These are phyloP conservation scores for Mucor lusitanicus DNA, from an alignment of 371 early-diverging fungal genomes.

Conservation along the genomic window DNA sequence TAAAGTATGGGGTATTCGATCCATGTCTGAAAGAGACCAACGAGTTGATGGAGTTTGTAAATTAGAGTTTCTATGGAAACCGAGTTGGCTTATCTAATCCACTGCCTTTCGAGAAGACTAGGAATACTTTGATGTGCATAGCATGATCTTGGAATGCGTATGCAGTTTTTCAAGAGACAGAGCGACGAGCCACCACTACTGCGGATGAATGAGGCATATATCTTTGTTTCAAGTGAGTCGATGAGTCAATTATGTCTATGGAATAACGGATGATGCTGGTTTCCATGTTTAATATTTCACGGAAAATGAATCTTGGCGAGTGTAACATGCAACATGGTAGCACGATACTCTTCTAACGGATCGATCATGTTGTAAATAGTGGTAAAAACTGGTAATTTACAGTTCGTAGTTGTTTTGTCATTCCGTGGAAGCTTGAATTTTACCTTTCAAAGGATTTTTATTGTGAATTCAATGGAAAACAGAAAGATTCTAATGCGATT, in stretches of 20 bases:
- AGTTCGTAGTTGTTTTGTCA: not conserved
- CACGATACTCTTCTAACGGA: not conserved
- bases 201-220: not conserved
- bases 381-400: conserved; percentile 1
- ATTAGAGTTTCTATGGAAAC: not conserved
- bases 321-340: not conserved
- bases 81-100: not conserved
- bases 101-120: not conserved
- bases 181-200: not conserved
- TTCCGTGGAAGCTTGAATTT: not conserved
- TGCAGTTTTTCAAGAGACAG: not conserved
- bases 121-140: not conserved
- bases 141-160: not conserved
- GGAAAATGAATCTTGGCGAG: not conserved
- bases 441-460: not conserved
- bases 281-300: not conserved
- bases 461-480: not conserved
- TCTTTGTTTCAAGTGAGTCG: no score
- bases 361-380: not conserved
- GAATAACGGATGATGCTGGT: not conserved
- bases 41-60: not conserved
- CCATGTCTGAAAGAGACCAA: not conserved
- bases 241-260: not conserved
- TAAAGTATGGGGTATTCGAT: not conserved
- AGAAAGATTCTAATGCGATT: not conserved